Percentiles rank a stretch among this genome's conserved stretches.
Evolutionary conservation across 2,329 filamentous ascomycete genomes (phyloP).

Genomic region (Colletotrichum limetticola): DNA sequence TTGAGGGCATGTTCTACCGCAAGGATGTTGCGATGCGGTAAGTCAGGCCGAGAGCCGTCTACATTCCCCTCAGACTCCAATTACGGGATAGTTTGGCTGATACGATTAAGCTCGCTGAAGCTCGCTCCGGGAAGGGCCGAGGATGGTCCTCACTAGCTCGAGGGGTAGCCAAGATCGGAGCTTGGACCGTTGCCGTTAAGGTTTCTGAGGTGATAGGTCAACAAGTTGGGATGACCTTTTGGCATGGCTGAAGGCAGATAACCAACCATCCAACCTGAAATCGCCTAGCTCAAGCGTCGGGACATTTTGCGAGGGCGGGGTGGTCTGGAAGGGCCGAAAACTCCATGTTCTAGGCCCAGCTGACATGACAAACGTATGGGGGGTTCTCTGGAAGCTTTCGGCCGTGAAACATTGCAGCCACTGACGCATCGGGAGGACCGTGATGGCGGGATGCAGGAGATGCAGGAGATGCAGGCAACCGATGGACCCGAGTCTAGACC

Average conservation of each 20-base stretch:
- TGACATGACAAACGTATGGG: background rate
- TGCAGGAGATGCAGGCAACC: background rate
- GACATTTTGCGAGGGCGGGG: background rate
- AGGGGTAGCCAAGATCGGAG: background rate
- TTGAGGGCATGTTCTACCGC: conserved; percentile 90
- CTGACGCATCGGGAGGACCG: conserved; percentile 16
- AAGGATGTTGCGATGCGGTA: conserved; percentile 82
- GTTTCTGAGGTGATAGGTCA: background rate
- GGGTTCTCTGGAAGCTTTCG: background rate
- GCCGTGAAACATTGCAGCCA: conserved; percentile 29
- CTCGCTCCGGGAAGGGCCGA: conserved; percentile 1
- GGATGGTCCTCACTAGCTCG: background rate
- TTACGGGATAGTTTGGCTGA: background rate
- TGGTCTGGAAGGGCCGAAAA: conserved; percentile 1
- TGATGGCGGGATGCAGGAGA: conserved; percentile 14
- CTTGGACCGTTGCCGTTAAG: background rate
- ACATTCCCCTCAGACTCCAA: background rate
- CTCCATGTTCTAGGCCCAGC: conserved; percentile 2
- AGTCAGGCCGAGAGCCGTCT: background rate
- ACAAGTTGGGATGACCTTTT: background rate
- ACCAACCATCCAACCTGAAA: background rate
- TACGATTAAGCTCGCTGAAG: background rate
- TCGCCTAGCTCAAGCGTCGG: background rate
- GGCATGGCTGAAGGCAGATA: background rate
- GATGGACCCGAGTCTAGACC: conserved; percentile 1